Conservation (phyloP, 164 flowering plant genomes). For the Nymphaea colorata region DNA sequence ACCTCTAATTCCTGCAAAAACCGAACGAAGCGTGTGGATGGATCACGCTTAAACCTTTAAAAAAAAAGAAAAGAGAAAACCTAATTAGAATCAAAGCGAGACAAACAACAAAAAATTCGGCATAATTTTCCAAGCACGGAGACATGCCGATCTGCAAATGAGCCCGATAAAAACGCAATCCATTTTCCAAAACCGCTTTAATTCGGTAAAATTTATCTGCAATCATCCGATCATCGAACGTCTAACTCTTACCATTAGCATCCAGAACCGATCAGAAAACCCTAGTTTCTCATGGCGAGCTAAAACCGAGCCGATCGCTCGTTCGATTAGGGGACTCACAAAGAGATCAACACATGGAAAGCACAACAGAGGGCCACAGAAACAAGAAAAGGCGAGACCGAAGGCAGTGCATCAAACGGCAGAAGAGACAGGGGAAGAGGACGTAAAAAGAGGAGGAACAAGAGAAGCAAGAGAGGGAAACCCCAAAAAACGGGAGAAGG, state of each 20-base stretch:
- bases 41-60: too few species aligned
- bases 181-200: too few species aligned
- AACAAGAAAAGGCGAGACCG: background rate
- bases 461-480: background rate
- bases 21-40: too few species aligned
- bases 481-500: background rate
- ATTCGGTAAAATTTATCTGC: too few species aligned
- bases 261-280: background rate
- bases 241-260: background rate
- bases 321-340: background rate
- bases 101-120: conserved; percentile 1
- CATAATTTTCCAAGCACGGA: background rate
- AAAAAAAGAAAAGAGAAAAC: too few species aligned
- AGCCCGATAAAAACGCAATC: too few species aligned
- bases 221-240: too few species aligned
- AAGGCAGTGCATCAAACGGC: background rate
- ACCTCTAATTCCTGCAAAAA: too few species aligned
- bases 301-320: background rate
- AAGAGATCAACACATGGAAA: background rate
- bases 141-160: background rate
- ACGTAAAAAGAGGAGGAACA: background rate
- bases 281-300: background rate
- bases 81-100: background rate
- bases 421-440: background rate
- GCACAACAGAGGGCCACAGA: background rate